Conservation (phyloP, 495 filamentous ascomycete genomes). For the Aspergillus asperescens region DNA sequence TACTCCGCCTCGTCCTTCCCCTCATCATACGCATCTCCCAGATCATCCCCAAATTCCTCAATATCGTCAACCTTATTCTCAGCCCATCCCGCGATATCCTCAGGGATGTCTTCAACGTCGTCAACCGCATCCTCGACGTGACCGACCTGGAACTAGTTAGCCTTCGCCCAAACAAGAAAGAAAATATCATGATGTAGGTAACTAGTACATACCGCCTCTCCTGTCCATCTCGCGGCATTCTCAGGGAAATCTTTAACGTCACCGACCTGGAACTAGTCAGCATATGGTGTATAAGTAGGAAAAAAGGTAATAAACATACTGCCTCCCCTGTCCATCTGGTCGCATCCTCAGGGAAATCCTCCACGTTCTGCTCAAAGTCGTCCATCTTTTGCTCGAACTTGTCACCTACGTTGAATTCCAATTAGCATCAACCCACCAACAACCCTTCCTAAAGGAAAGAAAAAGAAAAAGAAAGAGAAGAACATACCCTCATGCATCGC, state of each 20-base stretch:
- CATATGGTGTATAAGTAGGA: background rate
- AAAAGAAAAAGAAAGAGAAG: constrained; percentile 9
- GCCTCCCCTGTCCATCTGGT: constrained; percentile 35
- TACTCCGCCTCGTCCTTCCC: constrained; percentile 30
- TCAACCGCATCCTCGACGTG: constrained; percentile 31
- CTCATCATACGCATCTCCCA: constrained; percentile 35
- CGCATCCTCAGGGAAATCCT: constrained; percentile 37
- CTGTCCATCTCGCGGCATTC: constrained; percentile 33
- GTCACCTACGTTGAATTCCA: constrained; percentile 20
- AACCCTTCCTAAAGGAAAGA: background rate
- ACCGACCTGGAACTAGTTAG: constrained; percentile 23
- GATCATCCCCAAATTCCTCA: constrained; percentile 35
- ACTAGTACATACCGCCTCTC: constrained; percentile 23
- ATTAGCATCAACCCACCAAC: constrained; percentile 23
- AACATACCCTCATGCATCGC: constrained; percentile 45
- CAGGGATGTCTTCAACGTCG: constrained; percentile 33
- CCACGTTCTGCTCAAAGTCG: constrained; percentile 28
- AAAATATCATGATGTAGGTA: background rate
- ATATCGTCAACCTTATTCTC: constrained; percentile 36
- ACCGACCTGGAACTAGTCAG: background rate
- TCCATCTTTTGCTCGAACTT: constrained; percentile 28
- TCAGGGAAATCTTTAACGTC: constrained; percentile 34
- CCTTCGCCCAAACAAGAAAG: background rate
- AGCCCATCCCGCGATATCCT: constrained; percentile 33
- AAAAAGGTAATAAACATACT: constrained; percentile 14